Base-by-base conservation (phyloP, 805 yeast species). In the Candida succiphila region DNA sequence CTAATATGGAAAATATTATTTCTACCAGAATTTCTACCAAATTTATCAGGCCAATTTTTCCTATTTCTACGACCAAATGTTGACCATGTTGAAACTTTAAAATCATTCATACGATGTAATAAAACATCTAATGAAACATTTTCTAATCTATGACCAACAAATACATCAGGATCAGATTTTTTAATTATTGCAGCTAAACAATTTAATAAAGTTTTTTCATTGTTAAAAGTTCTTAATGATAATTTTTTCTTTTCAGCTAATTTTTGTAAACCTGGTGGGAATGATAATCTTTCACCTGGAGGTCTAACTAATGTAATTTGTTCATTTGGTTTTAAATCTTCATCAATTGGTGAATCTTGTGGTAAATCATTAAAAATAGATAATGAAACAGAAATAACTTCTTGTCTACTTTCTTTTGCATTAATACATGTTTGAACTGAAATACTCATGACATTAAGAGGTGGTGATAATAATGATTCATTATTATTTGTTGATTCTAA, bases 131-230 rank as follows among this genome's bases (percentile, higher is more conserved):
- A 56, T 10, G 87, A 77, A 10, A 84, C 69, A 41, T 72, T 74
- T 42, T 89, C 96, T 39, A 92, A 60, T 42, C 80, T 67, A 52
- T 92, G 97, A 21, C 98, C 98, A 26, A 89, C 52, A 34, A 86
- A 72, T 2, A 87, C 79, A 61, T 92, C 98, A 0, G 97, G 96
- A 55, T 92, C 98, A n/a, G 70, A 61, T 27, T 60, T 60, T 44
- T 76, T 79, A 30, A 89, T 59, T 49, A 75, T 55, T 0, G 84
- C 89, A 34, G 87, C 66, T 31, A 92, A 69, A 53, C 84, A 80
- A 38, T 75, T 75, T 31, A 92, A 63, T 48, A 92, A 54, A 0
- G 83, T 71, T 39, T 74, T 75, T 48, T 92, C 97, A 42, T 72
- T 78, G 21, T 77, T 78, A 47, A 83, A 81, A 7, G 71, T 53